Base-by-base conservation (phyloP, 169 alveolate genomes). In the Plasmodium blacklocki region DNA sequence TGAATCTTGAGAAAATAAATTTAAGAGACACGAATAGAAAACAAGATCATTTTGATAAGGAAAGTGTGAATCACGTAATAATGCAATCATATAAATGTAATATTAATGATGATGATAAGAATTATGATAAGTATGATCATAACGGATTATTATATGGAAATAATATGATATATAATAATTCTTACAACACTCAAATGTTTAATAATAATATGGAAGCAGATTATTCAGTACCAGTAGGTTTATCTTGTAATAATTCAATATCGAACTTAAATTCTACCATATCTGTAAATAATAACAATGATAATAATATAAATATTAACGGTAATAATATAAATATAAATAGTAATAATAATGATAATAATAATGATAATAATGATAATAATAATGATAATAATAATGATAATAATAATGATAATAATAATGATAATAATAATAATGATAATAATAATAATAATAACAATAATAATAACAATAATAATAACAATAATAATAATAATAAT, bases 241-340 rank as follows among this genome's bases (percentile, higher is more conserved):
- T 60, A 26, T 45, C 9, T 9, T 47, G 23, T n/a, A 18, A 29
- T 21, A 29, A 18, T 18, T 14, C 89, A 8, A 32, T 7, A 32
- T 56, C 23, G 5, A 64, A 64, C 32, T 54, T 66, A 29, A 29
- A 47, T 52, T 14, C 89, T 9, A 78, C 71, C 11, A 67, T 66
- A 26, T 47, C 9, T 12, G 8, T 78, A 54, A 78, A 78, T 23
- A 54, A 54, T 67, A 45, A 2, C n/a, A 74, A 67, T 2, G 66
- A 71, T 4, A 47, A 32, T 19, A 70, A 70, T 43, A 45, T 2
- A 2, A n/a, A 12, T 50, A n/a, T 1, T 50, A 50, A n/a, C 2
- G 59, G 59, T 32, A 5, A 32, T 7, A 32, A 5, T 32, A 32
- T 32, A 4, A 4, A 32, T 5, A 32, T 0, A 3, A 4, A 32